Conservation (phyloP, 148 eudicot genomes). For the Rhododendron williamsianum region DNA sequence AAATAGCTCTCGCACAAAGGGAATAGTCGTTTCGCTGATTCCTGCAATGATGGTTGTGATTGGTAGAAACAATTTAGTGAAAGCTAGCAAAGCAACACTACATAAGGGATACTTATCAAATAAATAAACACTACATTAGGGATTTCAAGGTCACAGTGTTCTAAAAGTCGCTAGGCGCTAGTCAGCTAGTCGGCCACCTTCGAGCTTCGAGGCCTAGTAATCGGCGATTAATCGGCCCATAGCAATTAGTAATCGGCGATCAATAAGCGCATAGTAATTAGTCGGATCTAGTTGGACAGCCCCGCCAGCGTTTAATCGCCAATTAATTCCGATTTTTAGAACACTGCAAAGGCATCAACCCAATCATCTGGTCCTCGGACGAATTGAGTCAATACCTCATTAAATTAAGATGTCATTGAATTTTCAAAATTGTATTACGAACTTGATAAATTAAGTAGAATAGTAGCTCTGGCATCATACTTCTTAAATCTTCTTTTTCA, state of each 20-base stretch:
- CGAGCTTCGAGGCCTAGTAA: too few relatives aligned
- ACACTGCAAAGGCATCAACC: not conserved
- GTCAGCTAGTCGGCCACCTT: too few relatives aligned
- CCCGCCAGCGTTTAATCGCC: too few relatives aligned
- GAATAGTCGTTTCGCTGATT: constrained; percentile 69
- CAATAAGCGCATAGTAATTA: too few relatives aligned
- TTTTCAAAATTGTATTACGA: not conserved
- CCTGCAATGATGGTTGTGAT: constrained; percentile 42
- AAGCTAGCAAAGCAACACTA: not conserved
- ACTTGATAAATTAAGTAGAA: not conserved
- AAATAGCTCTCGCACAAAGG: constrained; percentile 85
- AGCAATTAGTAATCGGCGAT: too few relatives aligned
- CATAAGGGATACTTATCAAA: not conserved
- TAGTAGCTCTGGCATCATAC: not conserved
- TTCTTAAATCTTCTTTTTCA: not conserved
- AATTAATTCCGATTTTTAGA: too few relatives aligned
- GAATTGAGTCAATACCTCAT: not conserved
- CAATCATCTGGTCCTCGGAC: not conserved
- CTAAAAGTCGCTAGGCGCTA: too few relatives aligned
- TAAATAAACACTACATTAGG: not conserved
- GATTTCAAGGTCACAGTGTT: not conserved
- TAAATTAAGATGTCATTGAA: not conserved
- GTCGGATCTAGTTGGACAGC: too few relatives aligned
- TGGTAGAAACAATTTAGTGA: not conserved
- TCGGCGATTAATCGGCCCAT: too few relatives aligned